Conservation (phyloP, 2,329 filamentous ascomycete species). For the Exserohilum turcica region DNA sequence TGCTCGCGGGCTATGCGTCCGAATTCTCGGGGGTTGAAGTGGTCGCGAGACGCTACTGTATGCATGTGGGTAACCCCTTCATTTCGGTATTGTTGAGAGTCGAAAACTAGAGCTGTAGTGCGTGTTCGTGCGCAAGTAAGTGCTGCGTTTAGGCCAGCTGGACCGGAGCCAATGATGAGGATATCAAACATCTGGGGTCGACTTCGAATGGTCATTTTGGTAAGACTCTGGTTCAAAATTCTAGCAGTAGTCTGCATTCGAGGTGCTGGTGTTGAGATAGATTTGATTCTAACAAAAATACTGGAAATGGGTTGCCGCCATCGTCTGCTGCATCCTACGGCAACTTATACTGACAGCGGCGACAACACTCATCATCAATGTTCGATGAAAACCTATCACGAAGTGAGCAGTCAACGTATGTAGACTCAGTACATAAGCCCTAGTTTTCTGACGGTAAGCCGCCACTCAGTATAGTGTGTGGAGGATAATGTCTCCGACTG, state of each 20-base stretch:
- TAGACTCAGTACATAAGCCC: too few species aligned
- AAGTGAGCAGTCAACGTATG: too few species aligned
- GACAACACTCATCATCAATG: background rate
- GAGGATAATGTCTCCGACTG: background rate
- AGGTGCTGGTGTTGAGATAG: too few species aligned
- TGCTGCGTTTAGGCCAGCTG: slow-evolving; percentile 53
- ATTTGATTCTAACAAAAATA: background rate
- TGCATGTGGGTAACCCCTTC: slow-evolving; percentile 53
- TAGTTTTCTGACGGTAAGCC: too few species aligned
- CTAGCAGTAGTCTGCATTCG: background rate
- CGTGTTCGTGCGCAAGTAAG: slow-evolving; percentile 47
- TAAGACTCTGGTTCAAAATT: background rate
- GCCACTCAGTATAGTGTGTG: background rate
- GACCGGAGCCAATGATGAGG: slow-evolving; percentile 50
- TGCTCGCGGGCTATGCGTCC: slow-evolving; percentile 42
- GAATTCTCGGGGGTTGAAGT: slow-evolving; percentile 34
- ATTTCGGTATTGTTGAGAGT: slow-evolving; percentile 53
- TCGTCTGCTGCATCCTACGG: background rate
- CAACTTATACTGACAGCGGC: background rate
- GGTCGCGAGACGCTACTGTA: slow-evolving; percentile 38
- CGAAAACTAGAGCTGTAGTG: slow-evolving; percentile 52
- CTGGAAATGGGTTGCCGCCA: background rate
- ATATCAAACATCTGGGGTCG: slow-evolving; percentile 24
- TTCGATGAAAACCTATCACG: background rate
- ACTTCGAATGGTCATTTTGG: slow-evolving; percentile 3